Percentiles rank a stretch among this genome's conserved stretches.
Conservation (phyloP, 306 rosid species). For the Sicyos edulis region DNA sequence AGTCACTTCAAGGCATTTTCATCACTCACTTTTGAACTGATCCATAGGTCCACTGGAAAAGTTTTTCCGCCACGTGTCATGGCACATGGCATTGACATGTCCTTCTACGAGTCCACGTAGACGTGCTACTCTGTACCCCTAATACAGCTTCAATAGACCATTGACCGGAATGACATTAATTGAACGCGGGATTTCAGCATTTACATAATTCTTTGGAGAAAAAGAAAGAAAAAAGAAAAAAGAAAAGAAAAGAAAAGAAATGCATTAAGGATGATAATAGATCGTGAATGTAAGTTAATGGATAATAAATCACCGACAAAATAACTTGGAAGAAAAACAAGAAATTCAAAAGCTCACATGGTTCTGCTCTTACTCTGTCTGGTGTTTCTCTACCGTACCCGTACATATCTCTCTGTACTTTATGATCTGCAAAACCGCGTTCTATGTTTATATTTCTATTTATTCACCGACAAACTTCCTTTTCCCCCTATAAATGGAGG, state of each 20-base stretch:
- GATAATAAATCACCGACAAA: constrained; percentile 22
- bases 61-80: too few relatives aligned
- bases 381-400: background rate
- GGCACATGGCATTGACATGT: too few relatives aligned
- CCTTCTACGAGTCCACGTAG: too few relatives aligned
- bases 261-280: background rate
- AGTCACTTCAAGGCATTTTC: too few relatives aligned
- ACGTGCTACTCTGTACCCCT: too few relatives aligned
- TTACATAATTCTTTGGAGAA: background rate
- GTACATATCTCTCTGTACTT: constrained; percentile 13
- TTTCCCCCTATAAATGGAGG: background rate
- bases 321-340: background rate
- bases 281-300: background rate
- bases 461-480: constrained; percentile 14
- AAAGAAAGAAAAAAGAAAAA: too few relatives aligned
- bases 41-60: too few relatives aligned
- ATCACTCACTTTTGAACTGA: too few relatives aligned
- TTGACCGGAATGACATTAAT: background rate
- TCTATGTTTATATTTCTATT: background rate
- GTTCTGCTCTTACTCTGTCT: background rate
- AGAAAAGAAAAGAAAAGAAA: background rate
- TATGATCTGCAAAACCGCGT: constrained; percentile 19
- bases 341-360: constrained; percentile 10
- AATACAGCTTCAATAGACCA: too few relatives aligned
- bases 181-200: background rate